A percentile compares a stretch with the other conserved stretches of the same genome.
Conservation (phyloP, 2,329 filamentous ascomycete species). For the Rhynchosporium graminicola region DNA sequence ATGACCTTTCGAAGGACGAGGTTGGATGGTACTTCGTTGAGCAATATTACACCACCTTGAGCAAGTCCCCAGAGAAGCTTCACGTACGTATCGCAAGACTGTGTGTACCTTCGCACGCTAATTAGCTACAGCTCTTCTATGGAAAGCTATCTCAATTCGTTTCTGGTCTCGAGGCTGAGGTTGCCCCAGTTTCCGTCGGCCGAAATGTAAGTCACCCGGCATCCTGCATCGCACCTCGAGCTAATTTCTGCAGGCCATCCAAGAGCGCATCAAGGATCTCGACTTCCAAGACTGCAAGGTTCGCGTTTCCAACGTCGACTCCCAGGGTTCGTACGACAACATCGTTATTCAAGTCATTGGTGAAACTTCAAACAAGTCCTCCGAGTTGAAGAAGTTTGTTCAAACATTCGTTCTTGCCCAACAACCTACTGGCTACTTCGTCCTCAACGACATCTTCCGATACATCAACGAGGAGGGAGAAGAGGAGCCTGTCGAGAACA, state of each 20-base stretch:
- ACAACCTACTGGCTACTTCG: conserved; percentile 96
- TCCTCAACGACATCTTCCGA: conserved; percentile 96
- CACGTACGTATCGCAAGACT: conserved; percentile 56
- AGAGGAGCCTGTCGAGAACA: conserved; percentile 59
- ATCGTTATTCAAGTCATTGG: conserved; percentile 98
- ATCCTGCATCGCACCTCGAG: background rate
- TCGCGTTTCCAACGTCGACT: conserved; percentile 95
- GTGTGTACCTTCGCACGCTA: conserved; percentile 18
- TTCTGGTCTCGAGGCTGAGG: conserved; percentile 86
- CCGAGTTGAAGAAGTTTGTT: conserved; percentile 91
- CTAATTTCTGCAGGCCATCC: conserved; percentile 67
- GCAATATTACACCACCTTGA: conserved; percentile 98
- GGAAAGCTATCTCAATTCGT: conserved; percentile 95
- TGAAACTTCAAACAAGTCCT: conserved; percentile 92
- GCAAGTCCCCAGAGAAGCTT: conserved; percentile 90
- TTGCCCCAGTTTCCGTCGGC: conserved; percentile 82
- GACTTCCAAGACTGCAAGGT: conserved; percentile 98
- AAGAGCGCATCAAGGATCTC: conserved; percentile 89
- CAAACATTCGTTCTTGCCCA: conserved; percentile 97
- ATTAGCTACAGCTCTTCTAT: conserved; percentile 73
- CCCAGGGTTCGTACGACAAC: conserved; percentile 86
- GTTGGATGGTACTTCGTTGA: conserved; percentile 99
- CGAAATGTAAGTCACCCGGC: conserved; percentile 66
- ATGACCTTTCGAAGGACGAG: conserved; percentile 76
- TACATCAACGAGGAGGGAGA: conserved; percentile 86